phyloP scores from a whole-genome alignment of 148 eudicot species.

The Silene conica region DNA sequence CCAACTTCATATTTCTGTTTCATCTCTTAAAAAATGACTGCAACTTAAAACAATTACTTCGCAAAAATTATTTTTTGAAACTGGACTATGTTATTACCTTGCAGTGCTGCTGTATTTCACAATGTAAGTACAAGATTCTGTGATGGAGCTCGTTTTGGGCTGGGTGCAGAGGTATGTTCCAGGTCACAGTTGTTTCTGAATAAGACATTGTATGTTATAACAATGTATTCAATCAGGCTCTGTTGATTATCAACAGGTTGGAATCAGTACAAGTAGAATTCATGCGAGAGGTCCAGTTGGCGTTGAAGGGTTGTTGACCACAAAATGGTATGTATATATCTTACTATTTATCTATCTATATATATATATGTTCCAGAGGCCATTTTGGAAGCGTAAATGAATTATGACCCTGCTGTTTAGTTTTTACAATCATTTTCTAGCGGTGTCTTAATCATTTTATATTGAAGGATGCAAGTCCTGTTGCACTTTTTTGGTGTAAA shows the following conservation, averaged over 20 bases:
- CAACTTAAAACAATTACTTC: too few relatives aligned
- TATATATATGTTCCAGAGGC: background rate
- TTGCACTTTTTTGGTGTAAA: background rate
- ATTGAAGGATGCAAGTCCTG: background rate
- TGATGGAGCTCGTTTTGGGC: conserved; percentile 93
- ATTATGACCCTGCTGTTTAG: background rate
- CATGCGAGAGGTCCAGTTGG: conserved; percentile 99
- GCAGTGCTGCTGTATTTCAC: conserved; percentile 98
- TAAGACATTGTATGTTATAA: background rate
- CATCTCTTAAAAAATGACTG: background rate
- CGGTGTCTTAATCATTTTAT: background rate
- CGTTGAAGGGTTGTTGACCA: conserved; percentile 91
- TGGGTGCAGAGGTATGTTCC: conserved; percentile 83
- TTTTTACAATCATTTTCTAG: too few relatives aligned
- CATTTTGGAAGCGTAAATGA: too few relatives aligned
- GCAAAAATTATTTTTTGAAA: background rate
- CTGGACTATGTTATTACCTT: conserved; percentile 16
- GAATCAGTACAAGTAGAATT: conserved; percentile 93
- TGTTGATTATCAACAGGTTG: conserved; percentile 55
- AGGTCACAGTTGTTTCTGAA: background rate
- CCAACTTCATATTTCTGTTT: background rate
- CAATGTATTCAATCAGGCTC: background rate
- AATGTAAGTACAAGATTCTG: conserved; percentile 96
- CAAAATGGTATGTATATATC: conserved; percentile 61
- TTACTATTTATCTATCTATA: too few relatives aligned